Evolutionary conservation across 2,329 filamentous ascomycete species (phyloP).

Genomic region (Rhinocladiella similis): DNA sequence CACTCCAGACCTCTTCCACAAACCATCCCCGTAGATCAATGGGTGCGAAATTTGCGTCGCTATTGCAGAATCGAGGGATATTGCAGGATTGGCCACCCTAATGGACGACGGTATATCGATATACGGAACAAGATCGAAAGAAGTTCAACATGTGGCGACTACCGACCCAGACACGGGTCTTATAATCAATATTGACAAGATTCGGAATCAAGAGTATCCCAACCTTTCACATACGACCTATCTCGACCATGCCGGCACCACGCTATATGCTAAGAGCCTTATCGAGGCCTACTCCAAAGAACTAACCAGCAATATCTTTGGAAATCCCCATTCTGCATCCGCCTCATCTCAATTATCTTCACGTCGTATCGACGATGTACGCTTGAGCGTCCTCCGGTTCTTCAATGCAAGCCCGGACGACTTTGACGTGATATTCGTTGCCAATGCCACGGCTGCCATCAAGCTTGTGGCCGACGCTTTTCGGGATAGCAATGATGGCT

Average conservation of each 20-base stretch:
- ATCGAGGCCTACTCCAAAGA: constrained; percentile 78
- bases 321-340: constrained; percentile 89
- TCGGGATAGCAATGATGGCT: constrained; percentile 67
- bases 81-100: constrained; percentile 22
- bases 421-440: constrained; percentile 87
- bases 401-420: constrained; percentile 78
- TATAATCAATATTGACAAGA: constrained; percentile 47
- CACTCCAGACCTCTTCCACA: background rate
- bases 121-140: background rate
- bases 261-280: constrained; percentile 74
- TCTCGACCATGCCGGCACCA: constrained; percentile 95
- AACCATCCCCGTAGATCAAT: constrained; percentile 10
- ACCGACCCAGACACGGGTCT: constrained; percentile 34
- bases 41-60: constrained; percentile 5
- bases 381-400: constrained; percentile 69
- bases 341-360: constrained; percentile 76
- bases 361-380: constrained; percentile 71
- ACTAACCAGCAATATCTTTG: constrained; percentile 76
- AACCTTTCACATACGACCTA: constrained; percentile 64
- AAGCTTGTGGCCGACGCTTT: constrained; percentile 83
- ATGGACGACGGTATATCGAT: background rate
- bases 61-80: constrained; percentile 7
- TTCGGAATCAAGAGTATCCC: constrained; percentile 51
- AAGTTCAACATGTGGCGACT: constrained; percentile 3
- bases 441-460: constrained; percentile 87